Percentiles rank a stretch among this genome's conserved stretches.
These are phyloP conservation scores for Huntiella decipiens DNA, from an alignment of 2,329 filamentous ascomycete genomes.

Conservation along the genomic window DNA sequence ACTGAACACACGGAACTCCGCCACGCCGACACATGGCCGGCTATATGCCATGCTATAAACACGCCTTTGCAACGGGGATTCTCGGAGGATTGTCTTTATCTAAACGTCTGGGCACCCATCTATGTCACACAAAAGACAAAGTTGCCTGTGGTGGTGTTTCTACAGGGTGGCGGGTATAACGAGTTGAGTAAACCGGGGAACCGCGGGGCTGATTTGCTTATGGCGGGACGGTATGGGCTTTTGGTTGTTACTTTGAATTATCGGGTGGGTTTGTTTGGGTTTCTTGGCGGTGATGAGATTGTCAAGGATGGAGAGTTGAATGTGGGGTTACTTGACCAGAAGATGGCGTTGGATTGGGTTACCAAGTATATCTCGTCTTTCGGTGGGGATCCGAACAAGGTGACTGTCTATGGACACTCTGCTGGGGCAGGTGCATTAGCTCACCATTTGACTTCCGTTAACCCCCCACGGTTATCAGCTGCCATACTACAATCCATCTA, in stretches of 20 bases:
- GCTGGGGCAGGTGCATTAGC: conserved; percentile 26
- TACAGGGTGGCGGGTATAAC: conserved; percentile 28
- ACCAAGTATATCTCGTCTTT: conserved; percentile 18
- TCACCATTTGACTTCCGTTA: conserved; percentile 31
- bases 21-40: conserved; percentile 18
- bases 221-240: conserved; percentile 19
- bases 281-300: conserved; percentile 24
- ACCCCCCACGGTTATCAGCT: conserved; percentile 27
- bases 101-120: conserved; percentile 29
- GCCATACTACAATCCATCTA: conserved; percentile 30
- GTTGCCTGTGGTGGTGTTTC: conserved; percentile 22
- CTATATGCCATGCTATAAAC: conserved; percentile 19
- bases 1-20: conserved; percentile 15
- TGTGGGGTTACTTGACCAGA: conserved; percentile 28
- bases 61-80: conserved; percentile 6
- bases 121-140: conserved; percentile 15
- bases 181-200: conserved; percentile 25
- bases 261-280: conserved; percentile 28
- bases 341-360: conserved; percentile 31
- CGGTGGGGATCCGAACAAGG: conserved; percentile 25
- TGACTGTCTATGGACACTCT: conserved; percentile 25
- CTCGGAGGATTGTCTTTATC: conserved; percentile 27
- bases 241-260: conserved; percentile 29
- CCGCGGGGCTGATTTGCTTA: conserved; percentile 22
- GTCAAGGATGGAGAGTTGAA: conserved; percentile 17